phyloP scores from a whole-genome alignment of 2,329 filamentous ascomycete genomes.

The Arthroderma sp. region DNA sequence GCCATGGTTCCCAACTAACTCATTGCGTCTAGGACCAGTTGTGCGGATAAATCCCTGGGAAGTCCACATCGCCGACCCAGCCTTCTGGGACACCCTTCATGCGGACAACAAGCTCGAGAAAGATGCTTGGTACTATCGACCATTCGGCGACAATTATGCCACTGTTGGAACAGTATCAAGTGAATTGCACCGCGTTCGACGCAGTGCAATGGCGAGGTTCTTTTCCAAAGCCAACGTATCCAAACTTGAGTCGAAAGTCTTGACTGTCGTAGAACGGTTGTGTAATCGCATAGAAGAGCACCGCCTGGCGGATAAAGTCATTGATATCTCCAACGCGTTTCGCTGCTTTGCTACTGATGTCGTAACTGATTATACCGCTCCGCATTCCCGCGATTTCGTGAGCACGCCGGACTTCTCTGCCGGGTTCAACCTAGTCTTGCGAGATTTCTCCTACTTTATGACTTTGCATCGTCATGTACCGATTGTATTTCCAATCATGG shows the following conservation, averaged over 20 bases:
- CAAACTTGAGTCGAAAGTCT: conserved; percentile 8
- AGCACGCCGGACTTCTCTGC: neutral
- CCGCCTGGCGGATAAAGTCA: conserved; percentile 1
- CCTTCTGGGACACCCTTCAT: conserved; percentile 14
- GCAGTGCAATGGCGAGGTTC: conserved; percentile 17
- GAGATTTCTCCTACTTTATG: neutral
- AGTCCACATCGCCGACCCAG: conserved; percentile 14
- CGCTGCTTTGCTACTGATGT: conserved; percentile 9
- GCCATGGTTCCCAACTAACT: neutral
- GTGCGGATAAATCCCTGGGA: conserved; percentile 16
- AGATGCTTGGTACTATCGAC: neutral
- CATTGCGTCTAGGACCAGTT: conserved; percentile 11
- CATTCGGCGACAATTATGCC: neutral
- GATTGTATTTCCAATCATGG: conserved; percentile 13
- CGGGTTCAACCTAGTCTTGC: neutral
- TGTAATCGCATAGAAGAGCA: neutral
- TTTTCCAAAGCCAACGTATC: conserved; percentile 14
- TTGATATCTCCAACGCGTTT: neutral
- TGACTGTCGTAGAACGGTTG: neutral
- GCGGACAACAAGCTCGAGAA: conserved; percentile 3
- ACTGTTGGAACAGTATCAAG: conserved; percentile 14
- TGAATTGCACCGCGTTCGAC: conserved; percentile 15
- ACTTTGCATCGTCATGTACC: conserved; percentile 12
- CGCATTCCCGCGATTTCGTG: conserved; percentile 1
- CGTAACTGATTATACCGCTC: conserved; percentile 19